Evolutionary conservation across 75 land plant species (phyloP).

Genomic region (Pinus albicaulis): DNA sequence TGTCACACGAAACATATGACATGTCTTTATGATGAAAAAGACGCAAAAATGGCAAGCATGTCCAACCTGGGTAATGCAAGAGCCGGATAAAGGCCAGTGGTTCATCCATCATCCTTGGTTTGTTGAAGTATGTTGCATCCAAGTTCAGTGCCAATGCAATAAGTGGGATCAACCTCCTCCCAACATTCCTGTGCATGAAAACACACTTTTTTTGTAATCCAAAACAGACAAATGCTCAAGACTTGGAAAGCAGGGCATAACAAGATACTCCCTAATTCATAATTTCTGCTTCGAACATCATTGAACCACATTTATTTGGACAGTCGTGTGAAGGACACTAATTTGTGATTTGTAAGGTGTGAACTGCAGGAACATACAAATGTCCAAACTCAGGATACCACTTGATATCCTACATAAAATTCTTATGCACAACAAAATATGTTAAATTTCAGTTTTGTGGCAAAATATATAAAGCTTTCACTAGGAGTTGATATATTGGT

Average conservation of each 20-base stretch:
- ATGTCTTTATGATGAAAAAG: neutral
- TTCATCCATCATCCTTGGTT: slow-evolving; percentile 55
- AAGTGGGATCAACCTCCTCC: slow-evolving; percentile 43
- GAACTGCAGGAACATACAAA: too few relatives aligned
- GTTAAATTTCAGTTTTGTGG: too few relatives aligned
- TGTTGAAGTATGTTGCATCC: slow-evolving; percentile 67
- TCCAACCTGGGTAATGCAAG: slow-evolving; percentile 83
- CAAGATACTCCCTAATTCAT: neutral
- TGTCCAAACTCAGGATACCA: too few relatives aligned
- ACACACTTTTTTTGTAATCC: neutral
- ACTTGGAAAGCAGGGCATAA: neutral
- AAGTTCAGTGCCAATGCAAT: slow-evolving; percentile 78
- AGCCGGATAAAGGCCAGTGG: slow-evolving; percentile 75
- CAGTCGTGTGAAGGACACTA: too few relatives aligned
- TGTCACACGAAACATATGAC: neutral
- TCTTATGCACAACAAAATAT: too few relatives aligned
- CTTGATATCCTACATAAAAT: too few relatives aligned
- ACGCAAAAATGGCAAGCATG: neutral
- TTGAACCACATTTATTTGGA: too few relatives aligned
- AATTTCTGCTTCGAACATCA: neutral
- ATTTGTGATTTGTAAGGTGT: too few relatives aligned
- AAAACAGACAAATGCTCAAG: neutral
- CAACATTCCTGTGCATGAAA: slow-evolving; percentile 50
- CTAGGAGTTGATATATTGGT: too few relatives aligned
- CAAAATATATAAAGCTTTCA: too few relatives aligned